Conservation (phyloP, 2,329 filamentous ascomycete species). For the Davidsoniella australis region DNA sequence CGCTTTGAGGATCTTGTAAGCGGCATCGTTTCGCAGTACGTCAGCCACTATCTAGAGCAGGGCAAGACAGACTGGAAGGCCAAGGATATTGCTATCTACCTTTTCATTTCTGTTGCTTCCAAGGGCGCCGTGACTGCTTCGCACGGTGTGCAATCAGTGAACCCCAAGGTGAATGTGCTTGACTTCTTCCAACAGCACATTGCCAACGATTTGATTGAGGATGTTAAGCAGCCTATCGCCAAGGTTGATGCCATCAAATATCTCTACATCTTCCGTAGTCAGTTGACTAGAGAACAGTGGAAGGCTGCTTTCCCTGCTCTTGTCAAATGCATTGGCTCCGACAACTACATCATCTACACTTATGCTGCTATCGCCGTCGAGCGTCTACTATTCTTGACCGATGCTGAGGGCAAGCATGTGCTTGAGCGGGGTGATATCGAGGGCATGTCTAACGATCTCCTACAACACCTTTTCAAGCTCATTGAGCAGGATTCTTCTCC, state of each 20-base stretch:
- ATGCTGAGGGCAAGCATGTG: conserved; percentile 57
- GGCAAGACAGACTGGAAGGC: conserved; percentile 80
- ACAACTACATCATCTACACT: conserved; percentile 92
- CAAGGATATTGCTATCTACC: conserved; percentile 95
- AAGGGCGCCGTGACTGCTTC: conserved; percentile 76
- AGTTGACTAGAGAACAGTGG: conserved; percentile 85
- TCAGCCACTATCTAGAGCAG: conserved; percentile 70
- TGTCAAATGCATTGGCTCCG: conserved; percentile 75
- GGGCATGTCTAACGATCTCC: conserved; percentile 66
- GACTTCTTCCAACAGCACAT: conserved; percentile 92
- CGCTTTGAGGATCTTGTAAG: conserved; percentile 79
- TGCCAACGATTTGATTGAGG: conserved; percentile 67
- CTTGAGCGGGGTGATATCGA: conserved; percentile 67
- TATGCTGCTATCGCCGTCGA: conserved; percentile 97
- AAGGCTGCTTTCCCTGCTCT: conserved; percentile 74
- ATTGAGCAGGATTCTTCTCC: conserved; percentile 73
- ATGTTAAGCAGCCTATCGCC: conserved; percentile 61
- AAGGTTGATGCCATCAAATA: conserved; percentile 98
- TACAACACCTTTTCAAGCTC: conserved; percentile 78
- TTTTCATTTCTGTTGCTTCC: conserved; percentile 85
- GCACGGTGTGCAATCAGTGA: conserved; percentile 82
- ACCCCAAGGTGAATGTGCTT: conserved; percentile 72
- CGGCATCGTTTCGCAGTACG: conserved; percentile 70
- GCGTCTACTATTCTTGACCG: conserved; percentile 68
- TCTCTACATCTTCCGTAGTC: conserved; percentile 89